Evolutionary conservation across 2,329 filamentous ascomycete species (phyloP).

Genomic region (Meredithiella fracta): DNA sequence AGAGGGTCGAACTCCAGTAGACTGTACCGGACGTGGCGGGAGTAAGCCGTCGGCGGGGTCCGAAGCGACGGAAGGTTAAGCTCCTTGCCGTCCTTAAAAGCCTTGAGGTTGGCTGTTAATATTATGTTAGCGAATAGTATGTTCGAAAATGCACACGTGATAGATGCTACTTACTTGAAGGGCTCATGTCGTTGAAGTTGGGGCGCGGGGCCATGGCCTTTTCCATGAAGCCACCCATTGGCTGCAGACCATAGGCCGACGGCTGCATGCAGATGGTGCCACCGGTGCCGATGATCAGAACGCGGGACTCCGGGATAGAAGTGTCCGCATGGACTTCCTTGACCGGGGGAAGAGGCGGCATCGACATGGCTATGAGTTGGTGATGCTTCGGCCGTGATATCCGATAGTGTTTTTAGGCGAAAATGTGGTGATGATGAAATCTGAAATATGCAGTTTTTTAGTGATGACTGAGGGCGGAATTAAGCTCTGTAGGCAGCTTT

Average conservation of each 20-base stretch:
- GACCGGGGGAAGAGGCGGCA: constrained; percentile 12
- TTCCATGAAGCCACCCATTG: constrained; percentile 64
- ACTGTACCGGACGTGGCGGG: constrained; percentile 65
- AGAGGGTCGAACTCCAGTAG: constrained; percentile 72
- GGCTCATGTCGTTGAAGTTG: constrained; percentile 59
- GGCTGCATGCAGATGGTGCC: constrained; percentile 85
- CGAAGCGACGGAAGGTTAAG: constrained; percentile 50
- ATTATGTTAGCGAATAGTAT: not conserved
- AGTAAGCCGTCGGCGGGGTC: constrained; percentile 65
- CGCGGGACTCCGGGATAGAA: constrained; percentile 50
- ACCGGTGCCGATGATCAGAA: constrained; percentile 82
- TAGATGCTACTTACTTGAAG: constrained; percentile 18
- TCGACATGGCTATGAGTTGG: constrained; percentile 6
- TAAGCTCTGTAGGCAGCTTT: not conserved
- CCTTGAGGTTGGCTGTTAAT: constrained; percentile 31
- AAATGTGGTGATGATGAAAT: too few species aligned
- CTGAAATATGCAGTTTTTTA: not conserved
- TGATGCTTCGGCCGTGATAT: not conserved
- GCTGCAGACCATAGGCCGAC: constrained; percentile 62
- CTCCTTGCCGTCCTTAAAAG: constrained; percentile 32
- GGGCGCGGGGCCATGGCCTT: constrained; percentile 67
- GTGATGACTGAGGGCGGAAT: not conserved
- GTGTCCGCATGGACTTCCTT: constrained; percentile 20
- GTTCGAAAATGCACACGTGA: not conserved
- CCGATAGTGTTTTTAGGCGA: not conserved